These are phyloP conservation scores for Podaxis pistillaris DNA, from an alignment of 768 basidiomycete genomes.

Conservation along the genomic window DNA sequence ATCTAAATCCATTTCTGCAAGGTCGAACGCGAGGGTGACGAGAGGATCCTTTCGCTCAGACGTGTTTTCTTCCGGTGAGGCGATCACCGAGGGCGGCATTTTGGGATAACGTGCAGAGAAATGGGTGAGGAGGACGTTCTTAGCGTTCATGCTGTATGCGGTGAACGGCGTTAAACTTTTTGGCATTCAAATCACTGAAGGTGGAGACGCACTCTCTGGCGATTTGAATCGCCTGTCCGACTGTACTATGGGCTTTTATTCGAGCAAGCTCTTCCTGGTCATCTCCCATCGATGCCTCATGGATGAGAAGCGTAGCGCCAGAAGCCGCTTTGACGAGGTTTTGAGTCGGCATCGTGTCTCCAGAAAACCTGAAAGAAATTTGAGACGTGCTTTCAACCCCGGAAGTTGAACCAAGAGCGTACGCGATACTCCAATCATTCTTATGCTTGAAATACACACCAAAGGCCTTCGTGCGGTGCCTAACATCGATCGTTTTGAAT, in stretches of 20 bases:
- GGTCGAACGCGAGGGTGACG: conserved; percentile 81
- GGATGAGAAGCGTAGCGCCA: conserved; percentile 79
- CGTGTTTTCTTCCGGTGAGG: conserved; percentile 14
- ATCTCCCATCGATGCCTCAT: conserved; percentile 92
- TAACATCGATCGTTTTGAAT: conserved; percentile 69
- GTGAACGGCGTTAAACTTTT: background rate
- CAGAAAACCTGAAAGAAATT: conserved; percentile 68
- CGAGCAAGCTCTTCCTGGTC: conserved; percentile 72
- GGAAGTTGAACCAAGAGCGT: conserved; percentile 42
- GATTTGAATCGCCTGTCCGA: conserved; percentile 82
- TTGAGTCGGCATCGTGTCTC: conserved; percentile 81
- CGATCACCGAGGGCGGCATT: conserved; percentile 56
- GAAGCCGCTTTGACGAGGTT: conserved; percentile 63
- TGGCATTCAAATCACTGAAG: background rate
- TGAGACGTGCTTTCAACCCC: conserved; percentile 22
- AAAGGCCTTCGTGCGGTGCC: conserved; percentile 71
- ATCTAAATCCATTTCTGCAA: conserved; percentile 65
- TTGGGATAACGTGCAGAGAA: conserved; percentile 95
- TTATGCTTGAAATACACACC: conserved; percentile 66
- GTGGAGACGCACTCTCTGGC: conserved; percentile 57
- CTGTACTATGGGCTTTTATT: conserved; percentile 84
- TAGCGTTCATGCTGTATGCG: conserved; percentile 71
- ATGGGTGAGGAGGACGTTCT: conserved; percentile 87
- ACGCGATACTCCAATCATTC: conserved; percentile 81
- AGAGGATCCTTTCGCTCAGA: conserved; percentile 30